Evolutionary conservation across 257 asterid genomes (phyloP), one percentile per base, ranked within the genome.

Genomic region (Fraxinus anomala): DNA sequence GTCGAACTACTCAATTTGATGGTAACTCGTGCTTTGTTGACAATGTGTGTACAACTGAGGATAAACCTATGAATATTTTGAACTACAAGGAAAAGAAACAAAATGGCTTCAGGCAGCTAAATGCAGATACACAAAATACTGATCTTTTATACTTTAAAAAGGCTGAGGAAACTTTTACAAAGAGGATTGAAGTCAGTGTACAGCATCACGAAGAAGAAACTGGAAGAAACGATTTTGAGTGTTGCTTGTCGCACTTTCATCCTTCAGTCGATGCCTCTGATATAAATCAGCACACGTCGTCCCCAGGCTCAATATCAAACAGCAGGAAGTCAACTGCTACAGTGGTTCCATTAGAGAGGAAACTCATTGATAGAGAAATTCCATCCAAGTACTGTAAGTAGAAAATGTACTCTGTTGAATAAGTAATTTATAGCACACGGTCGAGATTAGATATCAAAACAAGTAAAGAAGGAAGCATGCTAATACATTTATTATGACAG

Each of bases 361-460:
- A 75, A 68, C 68, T 66, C 30, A 68, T 63, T 42, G 87, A 82
- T 66, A 82, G 61, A 77, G 76, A 83, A 49, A 78, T 59, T 26
- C 79, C 70, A 30, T 72, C 80, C 63, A 87, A 82, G 51, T 77
- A 78, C 59, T 80, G 91, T 90, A 79, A 87, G 90, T 79, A 26
- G 23, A 44, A 76, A 78, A 4, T 61, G 37, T 56, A 28, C 30
- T 76, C 34, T n/a, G 33, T 54, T 34, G 34, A 66, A 65, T 42
- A 9, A 59, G 44, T n/a, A 4, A 8, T 49, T 9, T 4, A 54
- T 54, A 3, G 33, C 33, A 5, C n/a, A 19, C 6, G 9, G 68
- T 63, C 24, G 7, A 23, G 33, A 56, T 23, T 24, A 24, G 6
- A 5, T 63, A 61, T 23, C 68, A 19, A 63, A 63, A 24, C 30